Percentiles rank a stretch among this genome's conserved stretches.
Evolutionary conservation across 352 stramenopile genomes (phyloP).

Genomic region (Aphanomyces cochlioides): DNA sequence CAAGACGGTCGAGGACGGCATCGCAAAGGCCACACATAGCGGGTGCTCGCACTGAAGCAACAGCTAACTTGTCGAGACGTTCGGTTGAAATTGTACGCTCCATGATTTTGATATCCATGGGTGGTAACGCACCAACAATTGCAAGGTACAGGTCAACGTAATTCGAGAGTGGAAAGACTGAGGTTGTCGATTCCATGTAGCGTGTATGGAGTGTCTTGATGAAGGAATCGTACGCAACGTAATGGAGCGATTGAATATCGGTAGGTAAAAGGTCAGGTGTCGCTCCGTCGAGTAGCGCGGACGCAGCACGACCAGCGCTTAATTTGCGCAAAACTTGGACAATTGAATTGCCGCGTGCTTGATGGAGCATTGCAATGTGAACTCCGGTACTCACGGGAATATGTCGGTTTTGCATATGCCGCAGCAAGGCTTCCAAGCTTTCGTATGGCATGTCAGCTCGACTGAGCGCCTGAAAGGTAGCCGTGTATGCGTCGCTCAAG

Average conservation of each 20-base stretch:
- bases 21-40: conserved; percentile 48
- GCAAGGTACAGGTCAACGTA: conserved; percentile 6
- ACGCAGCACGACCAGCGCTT: conserved; percentile 5
- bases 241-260: conserved; percentile 20
- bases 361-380: conserved; percentile 25
- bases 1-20: conserved; percentile 48
- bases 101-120: conserved; percentile 21
- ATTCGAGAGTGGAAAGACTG: conserved; percentile 12
- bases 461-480: conserved; percentile 19
- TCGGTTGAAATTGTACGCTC: conserved; percentile 17
- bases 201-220: conserved; percentile 10
- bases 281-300: not conserved
- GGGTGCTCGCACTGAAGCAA: conserved; percentile 26
- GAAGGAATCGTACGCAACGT: conserved; percentile 17
- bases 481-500: conserved; percentile 23
- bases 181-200: conserved; percentile 21
- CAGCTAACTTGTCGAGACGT: conserved; percentile 26
- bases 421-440: conserved; percentile 20
- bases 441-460: conserved; percentile 14
- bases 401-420: conserved; percentile 15
- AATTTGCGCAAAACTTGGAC: conserved; percentile 22
- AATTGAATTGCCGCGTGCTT: conserved; percentile 1
- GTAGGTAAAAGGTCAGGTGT: not conserved
- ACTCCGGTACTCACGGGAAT: conserved; percentile 12
- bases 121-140: conserved; percentile 3